phyloP scores from a whole-genome alignment of 257 asterid genomes.

The Ballota nigra region DNA sequence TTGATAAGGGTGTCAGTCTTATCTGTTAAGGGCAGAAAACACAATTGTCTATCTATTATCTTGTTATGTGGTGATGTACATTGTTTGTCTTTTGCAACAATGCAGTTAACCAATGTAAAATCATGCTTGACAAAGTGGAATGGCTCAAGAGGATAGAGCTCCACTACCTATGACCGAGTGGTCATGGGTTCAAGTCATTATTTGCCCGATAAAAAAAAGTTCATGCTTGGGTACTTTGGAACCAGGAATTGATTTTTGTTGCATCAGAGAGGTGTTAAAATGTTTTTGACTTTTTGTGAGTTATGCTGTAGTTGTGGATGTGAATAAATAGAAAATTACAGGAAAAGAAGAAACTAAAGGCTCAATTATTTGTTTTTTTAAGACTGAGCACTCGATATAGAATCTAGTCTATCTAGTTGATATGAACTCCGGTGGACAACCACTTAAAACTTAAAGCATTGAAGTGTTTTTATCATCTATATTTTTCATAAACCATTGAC shows the following conservation, averaged over 20 bases:
- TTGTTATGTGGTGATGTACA: neutral
- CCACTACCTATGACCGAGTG: no score
- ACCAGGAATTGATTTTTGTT: neutral
- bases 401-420: neutral
- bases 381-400: neutral
- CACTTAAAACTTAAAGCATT: neutral
- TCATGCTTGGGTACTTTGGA: slow-evolving; percentile 13
- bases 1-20: neutral
- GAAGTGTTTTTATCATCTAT: neutral
- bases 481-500: neutral
- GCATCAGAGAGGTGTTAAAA: neutral
- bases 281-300: neutral
- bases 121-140: no score
- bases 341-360: neutral
- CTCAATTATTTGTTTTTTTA: neutral
- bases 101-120: neutral
- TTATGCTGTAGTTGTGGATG: neutral
- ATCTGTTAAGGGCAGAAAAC: slow-evolving; percentile 1
- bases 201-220: no score
- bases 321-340: neutral
- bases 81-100: neutral
- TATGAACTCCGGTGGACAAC: neutral
- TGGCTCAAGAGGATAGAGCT: no score
- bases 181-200: no score
- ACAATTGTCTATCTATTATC: neutral